Conservation (phyloP, 139 green algal species). For the Protoeuglena noctilucae region DNA sequence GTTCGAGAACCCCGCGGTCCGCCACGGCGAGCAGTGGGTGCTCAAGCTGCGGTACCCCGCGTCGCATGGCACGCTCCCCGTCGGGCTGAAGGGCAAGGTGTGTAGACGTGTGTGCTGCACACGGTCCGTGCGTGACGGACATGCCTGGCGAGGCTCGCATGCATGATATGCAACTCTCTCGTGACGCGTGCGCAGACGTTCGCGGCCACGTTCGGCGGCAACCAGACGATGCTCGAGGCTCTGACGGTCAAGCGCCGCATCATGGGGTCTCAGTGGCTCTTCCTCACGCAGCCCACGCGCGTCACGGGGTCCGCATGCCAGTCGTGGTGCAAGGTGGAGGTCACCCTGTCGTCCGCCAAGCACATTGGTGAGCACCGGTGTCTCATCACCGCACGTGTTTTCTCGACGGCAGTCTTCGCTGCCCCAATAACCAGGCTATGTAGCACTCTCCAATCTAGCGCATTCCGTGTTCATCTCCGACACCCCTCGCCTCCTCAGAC, state of each 20-base stretch:
- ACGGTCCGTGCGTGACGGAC: constrained; percentile 6
- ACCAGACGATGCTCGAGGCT: constrained; percentile 60
- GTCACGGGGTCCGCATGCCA: constrained; percentile 32
- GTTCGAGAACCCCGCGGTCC: constrained; percentile 69
- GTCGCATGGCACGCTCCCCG: constrained; percentile 32
- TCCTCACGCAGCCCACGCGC: constrained; percentile 25
- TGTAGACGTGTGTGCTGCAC: constrained; percentile 5
- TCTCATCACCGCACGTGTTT: not conserved
- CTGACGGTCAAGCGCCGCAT: constrained; percentile 80
- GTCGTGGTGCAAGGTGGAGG: constrained; percentile 85
- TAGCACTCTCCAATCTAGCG: constrained; percentile 11
- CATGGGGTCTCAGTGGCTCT: constrained; percentile 80
- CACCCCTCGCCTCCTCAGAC: constrained; percentile 72
- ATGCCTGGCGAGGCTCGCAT: too few relatives aligned
- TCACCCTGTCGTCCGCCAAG: constrained; percentile 48
- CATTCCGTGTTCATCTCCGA: constrained; percentile 67
- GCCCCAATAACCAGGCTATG: not conserved
- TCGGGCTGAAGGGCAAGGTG: constrained; percentile 29
- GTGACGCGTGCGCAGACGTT: constrained; percentile 27
- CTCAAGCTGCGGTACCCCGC: constrained; percentile 75
- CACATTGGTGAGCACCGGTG: constrained; percentile 16
- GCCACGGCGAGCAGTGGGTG: constrained; percentile 67
- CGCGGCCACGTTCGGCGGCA: constrained; percentile 44
- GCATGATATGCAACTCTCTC: too few relatives aligned
- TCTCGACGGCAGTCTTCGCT: constrained; percentile 2